Base-by-base conservation (phyloP, 768 basidiomycete genomes). In the Tylopilus sp. region DNA sequence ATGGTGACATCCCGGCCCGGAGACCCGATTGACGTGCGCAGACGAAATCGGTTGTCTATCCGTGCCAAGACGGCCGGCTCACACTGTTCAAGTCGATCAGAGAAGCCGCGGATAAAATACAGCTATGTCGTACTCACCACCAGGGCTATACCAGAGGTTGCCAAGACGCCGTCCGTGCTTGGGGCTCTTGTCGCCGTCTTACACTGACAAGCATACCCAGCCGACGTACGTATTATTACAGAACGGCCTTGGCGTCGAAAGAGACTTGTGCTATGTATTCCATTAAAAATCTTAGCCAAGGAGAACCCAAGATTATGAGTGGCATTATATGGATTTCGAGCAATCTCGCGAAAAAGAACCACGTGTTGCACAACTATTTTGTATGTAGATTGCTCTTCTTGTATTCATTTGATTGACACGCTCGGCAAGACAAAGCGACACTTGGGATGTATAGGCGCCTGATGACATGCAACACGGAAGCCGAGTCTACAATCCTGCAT, bases 81-180 rank as follows among this genome's bases (percentile, higher is more conserved):
- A n/a, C n/a, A n/a, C n/a, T 86, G 45, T 77, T 80, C 57, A 75
- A 66, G 30, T 79, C 80, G 3, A 75, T 89, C 26, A 66, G 63
- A 1, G 81, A 82, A 36, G 88, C 88, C 11, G 73, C 78, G 17
- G 84, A 86, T 61, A 63, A 72, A 75, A 1, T 91, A 88, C 64
- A 73, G 77, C 40, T 81, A 83, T 63, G 85, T 87, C 6, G 67
- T 91, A 26, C 63, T 88, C 42, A 75, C 83, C 4, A 87, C 85
- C 1, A 91, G 91, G 63, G 81, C 82, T 4, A 68, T 89, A 17
- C 87, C 88, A 4, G 88, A 91, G 58, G 60, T 86, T 10, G 60
- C 70, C 1, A 77, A 74, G 11, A 87, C 83, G 6, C 71, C 86
- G 0, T 63, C 69, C 4, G 64, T 90, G 8, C 73, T 91, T 21